Percentiles rank a stretch among this genome's conserved stretches.
Conservation (phyloP, 2,329 filamentous ascomycete genomes). For the Apiospora marii region DNA sequence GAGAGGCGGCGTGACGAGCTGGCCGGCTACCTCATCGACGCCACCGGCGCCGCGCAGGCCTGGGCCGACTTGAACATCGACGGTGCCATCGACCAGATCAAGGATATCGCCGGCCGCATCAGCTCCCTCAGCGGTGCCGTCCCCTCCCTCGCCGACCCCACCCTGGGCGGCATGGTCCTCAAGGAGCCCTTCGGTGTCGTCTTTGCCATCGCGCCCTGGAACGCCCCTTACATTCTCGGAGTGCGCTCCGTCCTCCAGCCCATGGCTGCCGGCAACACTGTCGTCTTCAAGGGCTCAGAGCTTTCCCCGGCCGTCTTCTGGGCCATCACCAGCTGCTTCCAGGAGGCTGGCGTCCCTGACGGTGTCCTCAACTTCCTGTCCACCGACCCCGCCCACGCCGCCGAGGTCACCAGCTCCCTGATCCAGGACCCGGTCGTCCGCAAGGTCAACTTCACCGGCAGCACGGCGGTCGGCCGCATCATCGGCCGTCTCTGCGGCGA, state of each 20-base stretch:
- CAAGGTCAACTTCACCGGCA: slow-evolving; percentile 77
- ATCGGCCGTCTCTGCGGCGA: slow-evolving; percentile 69
- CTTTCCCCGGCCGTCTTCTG: slow-evolving; percentile 64
- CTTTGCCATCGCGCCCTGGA: slow-evolving; percentile 71
- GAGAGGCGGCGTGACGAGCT: slow-evolving; percentile 61
- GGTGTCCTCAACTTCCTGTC: slow-evolving; percentile 71
- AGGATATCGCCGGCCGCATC: slow-evolving; percentile 49
- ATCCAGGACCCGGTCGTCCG: slow-evolving; percentile 68
- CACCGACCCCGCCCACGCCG: slow-evolving; percentile 63
- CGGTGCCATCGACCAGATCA: slow-evolving; percentile 43
- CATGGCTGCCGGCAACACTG: slow-evolving; percentile 71
- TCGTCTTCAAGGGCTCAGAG: slow-evolving; percentile 70
- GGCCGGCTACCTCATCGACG: slow-evolving; percentile 57
- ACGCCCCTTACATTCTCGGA: slow-evolving; percentile 53
- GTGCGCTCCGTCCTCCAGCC: slow-evolving; percentile 58
- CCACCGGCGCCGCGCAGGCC: slow-evolving; percentile 41
- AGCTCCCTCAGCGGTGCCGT: slow-evolving; percentile 43
- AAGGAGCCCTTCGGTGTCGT: slow-evolving; percentile 75
- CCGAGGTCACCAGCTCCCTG: slow-evolving; percentile 65
- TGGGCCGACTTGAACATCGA: slow-evolving; percentile 47
- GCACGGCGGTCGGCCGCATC: slow-evolving; percentile 69
- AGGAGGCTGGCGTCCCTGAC: slow-evolving; percentile 70
- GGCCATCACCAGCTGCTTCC: slow-evolving; percentile 62
- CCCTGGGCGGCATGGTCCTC: slow-evolving; percentile 63
- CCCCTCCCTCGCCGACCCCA: slow-evolving; percentile 49